Evolutionary conservation across 768 basidiomycete genomes (phyloP).

Genomic region (Trametes cinnabarina): DNA sequence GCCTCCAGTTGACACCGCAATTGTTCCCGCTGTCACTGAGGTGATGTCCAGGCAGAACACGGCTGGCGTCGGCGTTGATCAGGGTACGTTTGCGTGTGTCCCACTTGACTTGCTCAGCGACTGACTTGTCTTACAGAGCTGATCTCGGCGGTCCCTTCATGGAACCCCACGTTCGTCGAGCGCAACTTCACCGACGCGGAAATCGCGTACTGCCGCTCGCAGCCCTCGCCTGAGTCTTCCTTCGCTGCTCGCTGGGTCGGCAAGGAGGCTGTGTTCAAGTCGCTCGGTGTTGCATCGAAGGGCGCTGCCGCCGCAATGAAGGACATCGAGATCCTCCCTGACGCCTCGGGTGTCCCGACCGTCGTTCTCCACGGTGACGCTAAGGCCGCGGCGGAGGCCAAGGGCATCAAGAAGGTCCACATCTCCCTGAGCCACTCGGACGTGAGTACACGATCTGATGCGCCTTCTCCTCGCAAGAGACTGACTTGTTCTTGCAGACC

Average conservation of each 20-base stretch:
- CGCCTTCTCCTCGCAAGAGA: not conserved
- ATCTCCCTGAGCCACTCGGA: slow-evolving; percentile 94
- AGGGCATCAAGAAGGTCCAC: slow-evolving; percentile 71
- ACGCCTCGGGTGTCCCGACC: slow-evolving; percentile 72
- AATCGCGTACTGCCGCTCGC: slow-evolving; percentile 79
- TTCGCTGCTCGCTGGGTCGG: slow-evolving; percentile 97
- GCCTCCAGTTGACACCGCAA: slow-evolving; percentile 55
- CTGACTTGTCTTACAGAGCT: slow-evolving; percentile 51
- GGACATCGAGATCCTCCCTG: slow-evolving; percentile 92
- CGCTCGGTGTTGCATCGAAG: slow-evolving; percentile 83
- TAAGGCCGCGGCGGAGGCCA: slow-evolving; percentile 62
- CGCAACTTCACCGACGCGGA: slow-evolving; percentile 95
- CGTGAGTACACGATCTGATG: slow-evolving; percentile 43
- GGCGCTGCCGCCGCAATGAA: slow-evolving; percentile 95
- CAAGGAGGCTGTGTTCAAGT: slow-evolving; percentile 98
- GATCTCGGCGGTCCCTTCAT: slow-evolving; percentile 88
- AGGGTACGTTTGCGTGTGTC: too few species aligned
- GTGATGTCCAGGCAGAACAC: slow-evolving; percentile 48
- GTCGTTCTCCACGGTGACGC: slow-evolving; percentile 82
- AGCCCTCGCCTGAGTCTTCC: slow-evolving; percentile 84
- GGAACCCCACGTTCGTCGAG: slow-evolving; percentile 80
- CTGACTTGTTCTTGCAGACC: slow-evolving; percentile 45
- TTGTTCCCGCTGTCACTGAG: slow-evolving; percentile 62
- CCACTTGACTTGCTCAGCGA: slow-evolving; percentile 11
- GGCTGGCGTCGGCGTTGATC: slow-evolving; percentile 85